These are phyloP conservation scores for Claviceps sp. DNA, from an alignment of 2,329 filamentous ascomycete species.

Conservation along the genomic window DNA sequence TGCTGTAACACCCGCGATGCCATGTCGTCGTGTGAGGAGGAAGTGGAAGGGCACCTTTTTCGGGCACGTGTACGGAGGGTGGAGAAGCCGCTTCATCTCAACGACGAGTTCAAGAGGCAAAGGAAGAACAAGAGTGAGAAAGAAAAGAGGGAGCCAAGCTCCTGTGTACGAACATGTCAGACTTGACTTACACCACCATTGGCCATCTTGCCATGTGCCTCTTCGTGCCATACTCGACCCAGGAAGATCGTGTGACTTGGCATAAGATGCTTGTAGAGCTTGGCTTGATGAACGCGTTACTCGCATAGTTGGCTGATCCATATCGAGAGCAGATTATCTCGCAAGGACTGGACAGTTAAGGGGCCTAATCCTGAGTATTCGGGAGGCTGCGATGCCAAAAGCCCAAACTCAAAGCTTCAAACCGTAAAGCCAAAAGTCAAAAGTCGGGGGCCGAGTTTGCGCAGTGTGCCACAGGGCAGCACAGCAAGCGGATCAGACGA, in stretches of 20 bases:
- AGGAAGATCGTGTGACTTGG: conserved; percentile 11
- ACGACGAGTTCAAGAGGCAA: background rate
- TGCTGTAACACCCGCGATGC: background rate
- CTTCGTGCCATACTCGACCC: conserved; percentile 18
- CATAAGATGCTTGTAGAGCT: conserved; percentile 1
- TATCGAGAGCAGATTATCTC: background rate
- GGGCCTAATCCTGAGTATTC: background rate
- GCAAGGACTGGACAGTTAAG: background rate
- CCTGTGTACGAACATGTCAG: background rate
- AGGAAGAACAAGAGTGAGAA: background rate
- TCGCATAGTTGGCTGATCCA: background rate
- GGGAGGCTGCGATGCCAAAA: background rate
- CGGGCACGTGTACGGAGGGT: background rate
- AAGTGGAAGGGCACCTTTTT: background rate
- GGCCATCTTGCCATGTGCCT: conserved; percentile 19
- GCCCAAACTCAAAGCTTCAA: background rate
- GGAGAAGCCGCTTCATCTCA: too few relatives aligned
- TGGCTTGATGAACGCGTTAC: background rate
- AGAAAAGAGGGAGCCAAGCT: background rate
- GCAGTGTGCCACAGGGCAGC: background rate
- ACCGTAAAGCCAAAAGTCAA: too few relatives aligned
- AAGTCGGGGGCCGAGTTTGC: background rate
- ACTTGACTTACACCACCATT: conserved; percentile 23
- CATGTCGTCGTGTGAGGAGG: background rate
- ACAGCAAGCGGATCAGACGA: background rate